Base-by-base conservation (phyloP, 352 stramenopile genomes). In the Aphanomyces cochlioides region DNA sequence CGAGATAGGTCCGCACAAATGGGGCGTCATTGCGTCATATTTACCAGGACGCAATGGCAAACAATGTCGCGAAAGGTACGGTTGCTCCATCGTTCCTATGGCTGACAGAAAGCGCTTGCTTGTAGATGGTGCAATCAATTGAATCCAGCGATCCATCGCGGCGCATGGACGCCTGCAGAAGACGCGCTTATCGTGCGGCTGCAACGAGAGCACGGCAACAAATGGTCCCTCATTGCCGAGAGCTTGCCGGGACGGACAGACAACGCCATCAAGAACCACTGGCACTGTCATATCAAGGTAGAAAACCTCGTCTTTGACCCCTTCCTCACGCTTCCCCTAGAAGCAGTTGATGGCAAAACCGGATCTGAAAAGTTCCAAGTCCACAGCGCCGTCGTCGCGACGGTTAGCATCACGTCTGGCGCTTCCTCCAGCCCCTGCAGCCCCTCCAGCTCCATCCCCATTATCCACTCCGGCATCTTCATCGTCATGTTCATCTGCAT, bases 251-350 rank as follows among this genome's bases (percentile, higher is more conserved):
- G 97, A 2, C 81, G 97, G 3, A 96, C 88, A 0, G 96, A 99
- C 73, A 99, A 99, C 57, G 90, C 90, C 3, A 96, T 99, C 56
- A 99, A 99, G 79, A 99, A 99, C 75, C 89, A 97, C 47, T 99
- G 93, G 92, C 85, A 98, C 48, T 17, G 28, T 13, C 19, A 37
- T 37, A 37, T 61, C 54, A 61, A 61, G 54, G 54, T 61, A 61
- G 8, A 17, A 19, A n/a, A 58, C 28, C n/a, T 19, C 50, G 8
- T 8, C 8, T 34, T 58, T 58, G 50, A 10, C 50, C 3, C 1
- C 45, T n/a, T 53, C 13, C 45, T 19, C 13, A 53, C 28, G 28
- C 28, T 28, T 28, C 28, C 28, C 28, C 28, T 28, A 28, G 28
- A 28, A 28, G 28, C 28, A 28, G 28, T 28, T 28, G 28, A 28